Base-by-base conservation (phyloP, 2,329 filamentous ascomycete genomes). In the Xylaria digitata region DNA sequence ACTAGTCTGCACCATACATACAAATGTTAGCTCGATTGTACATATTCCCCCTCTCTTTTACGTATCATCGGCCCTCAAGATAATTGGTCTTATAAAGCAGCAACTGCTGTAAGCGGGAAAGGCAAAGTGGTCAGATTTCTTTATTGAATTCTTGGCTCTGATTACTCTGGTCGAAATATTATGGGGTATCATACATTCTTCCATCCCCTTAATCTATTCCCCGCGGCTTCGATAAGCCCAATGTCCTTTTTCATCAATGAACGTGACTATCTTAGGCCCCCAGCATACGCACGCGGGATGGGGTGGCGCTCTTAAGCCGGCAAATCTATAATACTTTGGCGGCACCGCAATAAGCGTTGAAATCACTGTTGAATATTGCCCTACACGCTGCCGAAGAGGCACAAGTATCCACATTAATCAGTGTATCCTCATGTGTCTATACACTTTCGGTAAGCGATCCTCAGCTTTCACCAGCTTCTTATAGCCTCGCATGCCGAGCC, bases 271-370 rank as follows among this genome's bases (percentile, higher is more conserved):
- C 11, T 32, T 45, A 42, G 40, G 34, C 23, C 21, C 21, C 57
- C 45, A 46, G 37, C 58, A 43, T 58, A 48, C 32, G 43, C 17
- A 61, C 3, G 32, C 19, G n/a, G 32, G 13, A 52, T 32, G 11
- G 13, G n/a, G 15, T 30, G 1, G 13, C n/a, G 23, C 11, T 55
- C 9, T 42, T 34, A 59, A 37, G 9, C 34, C 21, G 19, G 43
- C 26, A 26, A 48, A 45, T 40, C 19, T 34, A 58, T 59, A 53
- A 11, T 13, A 40, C 15, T 37, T 55, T 60, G 37, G 30, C 13
- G 48, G 34, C 23, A 13, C 23, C 55, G 65, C 61, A 58, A 48
- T 56, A 67, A 63, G 54, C 54, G 56, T 52, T 50, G 34, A 46
- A 52, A 67, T 57, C 57, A 45, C 30, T 49, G 48, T 50, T 61